Evolutionary conservation across 1,284 basidiomycete genomes (phyloP).

Genomic region (Pholiota adiposa): DNA sequence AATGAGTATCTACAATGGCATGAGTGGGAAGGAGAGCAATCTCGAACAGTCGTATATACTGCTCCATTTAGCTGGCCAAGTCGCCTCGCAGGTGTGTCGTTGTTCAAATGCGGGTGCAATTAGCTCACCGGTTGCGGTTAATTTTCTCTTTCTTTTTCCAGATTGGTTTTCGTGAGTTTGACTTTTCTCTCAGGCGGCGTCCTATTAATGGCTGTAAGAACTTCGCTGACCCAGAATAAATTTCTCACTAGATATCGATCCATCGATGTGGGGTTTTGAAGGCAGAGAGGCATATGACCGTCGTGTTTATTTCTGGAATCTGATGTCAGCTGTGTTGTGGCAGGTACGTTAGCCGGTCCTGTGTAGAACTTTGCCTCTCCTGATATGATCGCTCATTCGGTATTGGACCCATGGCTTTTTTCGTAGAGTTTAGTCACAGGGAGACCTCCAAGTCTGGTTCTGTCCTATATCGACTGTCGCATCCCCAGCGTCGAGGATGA

Average conservation of each 20-base stretch:
- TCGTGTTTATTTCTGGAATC: slow-evolving; percentile 59
- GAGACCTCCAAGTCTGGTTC: slow-evolving; percentile 48
- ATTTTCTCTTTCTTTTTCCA: slow-evolving; percentile 23
- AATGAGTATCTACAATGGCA: slow-evolving; percentile 56
- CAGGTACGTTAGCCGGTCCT: slow-evolving; percentile 36
- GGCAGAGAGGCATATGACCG: slow-evolving; percentile 56
- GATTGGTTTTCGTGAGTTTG: slow-evolving; percentile 51
- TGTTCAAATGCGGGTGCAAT: background rate
- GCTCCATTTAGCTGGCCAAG: slow-evolving; percentile 49
- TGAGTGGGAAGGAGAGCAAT: slow-evolving; percentile 56
- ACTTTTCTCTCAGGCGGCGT: slow-evolving; percentile 3
- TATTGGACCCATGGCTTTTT: background rate
- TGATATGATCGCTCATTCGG: background rate
- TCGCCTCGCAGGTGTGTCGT: slow-evolving; percentile 46
- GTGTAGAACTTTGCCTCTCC: slow-evolving; percentile 1
- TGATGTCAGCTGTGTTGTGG: slow-evolving; percentile 49
- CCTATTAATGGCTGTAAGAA: background rate
- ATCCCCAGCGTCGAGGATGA: slow-evolving; percentile 51
- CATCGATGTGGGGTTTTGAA: slow-evolving; percentile 52
- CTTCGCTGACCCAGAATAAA: slow-evolving; percentile 11
- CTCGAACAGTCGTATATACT: slow-evolving; percentile 49
- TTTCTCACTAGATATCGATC: slow-evolving; percentile 51
- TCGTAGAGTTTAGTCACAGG: slow-evolving; percentile 52
- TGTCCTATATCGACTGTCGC: slow-evolving; percentile 44
- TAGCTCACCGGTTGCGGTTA: slow-evolving; percentile 7